Evolutionary conservation across 225 moss, liverwort and hornwort genomes (phyloP).

Genomic region (Polytrichum formosum): DNA sequence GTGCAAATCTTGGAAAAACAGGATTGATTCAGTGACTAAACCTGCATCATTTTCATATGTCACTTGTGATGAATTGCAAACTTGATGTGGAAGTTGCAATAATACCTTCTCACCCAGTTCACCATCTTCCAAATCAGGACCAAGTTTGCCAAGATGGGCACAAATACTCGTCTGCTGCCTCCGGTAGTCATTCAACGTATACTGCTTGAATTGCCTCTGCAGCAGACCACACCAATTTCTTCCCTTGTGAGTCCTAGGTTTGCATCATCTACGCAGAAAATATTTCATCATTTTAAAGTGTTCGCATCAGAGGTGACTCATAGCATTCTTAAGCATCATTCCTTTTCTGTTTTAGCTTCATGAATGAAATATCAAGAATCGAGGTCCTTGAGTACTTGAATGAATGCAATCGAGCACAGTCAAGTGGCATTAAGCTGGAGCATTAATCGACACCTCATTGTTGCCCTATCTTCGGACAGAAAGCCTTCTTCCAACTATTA

Average conservation of each 20-base stretch:
- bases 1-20: not conserved
- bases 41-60: not conserved
- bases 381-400: too few species aligned
- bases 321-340: not conserved
- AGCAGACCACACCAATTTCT: not conserved
- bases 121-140: slow-evolving; percentile 59
- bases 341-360: not conserved
- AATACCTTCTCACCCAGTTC: slow-evolving; percentile 65
- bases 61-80: not conserved
- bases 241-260: not conserved
- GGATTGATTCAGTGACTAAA: too few species aligned
- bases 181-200: slow-evolving; percentile 80
- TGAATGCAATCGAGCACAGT: too few species aligned
- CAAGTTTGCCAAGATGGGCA: slow-evolving; percentile 78
- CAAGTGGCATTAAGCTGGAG: too few species aligned
- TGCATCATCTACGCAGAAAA: not conserved
- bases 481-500: too few species aligned
- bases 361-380: not conserved
- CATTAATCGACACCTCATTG: too few species aligned
- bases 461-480: too few species aligned
- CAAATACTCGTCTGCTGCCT: slow-evolving; percentile 69
- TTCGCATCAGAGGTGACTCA: rapidly evolving
- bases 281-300: too few species aligned
- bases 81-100: not conserved
- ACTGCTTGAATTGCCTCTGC: slow-evolving; percentile 76